A percentile compares a stretch with the other conserved stretches of the same genome.
phyloP scores from a whole-genome alignment of 2,329 filamentous ascomycete genomes.

The Penicillium rolfsii region DNA sequence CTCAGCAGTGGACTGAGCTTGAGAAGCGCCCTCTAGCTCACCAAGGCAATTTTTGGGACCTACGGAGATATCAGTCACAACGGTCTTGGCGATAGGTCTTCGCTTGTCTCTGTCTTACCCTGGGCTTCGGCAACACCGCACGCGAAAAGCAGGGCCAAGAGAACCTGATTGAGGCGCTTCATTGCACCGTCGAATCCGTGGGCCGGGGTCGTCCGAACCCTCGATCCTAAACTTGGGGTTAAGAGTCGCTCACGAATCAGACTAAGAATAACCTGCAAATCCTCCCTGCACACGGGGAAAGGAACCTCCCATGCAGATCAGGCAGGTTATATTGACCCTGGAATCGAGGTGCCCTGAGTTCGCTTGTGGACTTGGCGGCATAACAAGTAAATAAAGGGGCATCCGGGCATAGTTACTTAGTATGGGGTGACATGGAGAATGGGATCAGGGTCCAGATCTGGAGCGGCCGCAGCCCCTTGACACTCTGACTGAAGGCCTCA shows the following conservation, averaged over 20 bases:
- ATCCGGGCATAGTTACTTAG: constrained; percentile 21
- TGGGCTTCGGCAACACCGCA: constrained; percentile 27
- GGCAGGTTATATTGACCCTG: constrained; percentile 23
- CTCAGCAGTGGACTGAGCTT: constrained; percentile 49
- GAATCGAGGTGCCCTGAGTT: background rate
- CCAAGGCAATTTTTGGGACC: constrained; percentile 8
- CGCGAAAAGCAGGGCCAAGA: constrained; percentile 21
- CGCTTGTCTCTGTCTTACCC: constrained; percentile 24
- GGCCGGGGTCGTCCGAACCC: constrained; percentile 8
- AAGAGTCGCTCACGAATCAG: constrained; percentile 12
- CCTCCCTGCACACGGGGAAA: constrained; percentile 9
- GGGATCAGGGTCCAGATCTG: constrained; percentile 12
- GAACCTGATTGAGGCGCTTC: constrained; percentile 19
- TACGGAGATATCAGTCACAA: constrained; percentile 15
- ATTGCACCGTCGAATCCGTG: constrained; percentile 12
- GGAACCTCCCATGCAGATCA: constrained; percentile 25
- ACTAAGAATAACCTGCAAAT: constrained; percentile 15
- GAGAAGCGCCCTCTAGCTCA: constrained; percentile 44
- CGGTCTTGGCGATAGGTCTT: constrained; percentile 13
- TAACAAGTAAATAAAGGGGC: constrained; percentile 20
- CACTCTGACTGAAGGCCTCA: background rate
- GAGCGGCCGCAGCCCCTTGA: constrained; percentile 7
- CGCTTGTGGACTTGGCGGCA: constrained; percentile 3
- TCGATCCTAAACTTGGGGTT: constrained; percentile 13
- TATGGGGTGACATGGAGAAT: constrained; percentile 27